These are phyloP conservation scores for Diospyros lotus DNA, from an alignment of 148 eudicot species.

Conservation along the genomic window DNA sequence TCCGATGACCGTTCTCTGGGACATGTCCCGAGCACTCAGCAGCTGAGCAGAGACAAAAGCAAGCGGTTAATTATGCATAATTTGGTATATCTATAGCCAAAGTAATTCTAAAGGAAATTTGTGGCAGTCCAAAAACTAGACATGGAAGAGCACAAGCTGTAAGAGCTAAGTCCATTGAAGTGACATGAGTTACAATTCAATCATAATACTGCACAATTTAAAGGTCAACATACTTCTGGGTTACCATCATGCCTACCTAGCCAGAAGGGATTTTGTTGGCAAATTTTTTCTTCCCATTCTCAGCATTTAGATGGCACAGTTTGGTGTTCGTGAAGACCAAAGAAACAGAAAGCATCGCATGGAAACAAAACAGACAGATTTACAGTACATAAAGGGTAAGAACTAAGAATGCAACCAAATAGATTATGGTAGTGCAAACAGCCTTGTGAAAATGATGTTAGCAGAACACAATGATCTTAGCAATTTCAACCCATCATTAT, in stretches of 20 bases:
- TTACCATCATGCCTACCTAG: neutral
- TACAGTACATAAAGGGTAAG: neutral
- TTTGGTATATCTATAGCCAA: neutral
- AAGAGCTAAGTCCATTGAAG: neutral
- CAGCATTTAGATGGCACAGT: neutral
- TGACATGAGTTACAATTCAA: neutral
- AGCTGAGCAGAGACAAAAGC: slow-evolving; percentile 39
- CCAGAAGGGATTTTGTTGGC: neutral
- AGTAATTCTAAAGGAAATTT: neutral
- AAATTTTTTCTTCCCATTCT: neutral
- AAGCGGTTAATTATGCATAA: slow-evolving; percentile 7
- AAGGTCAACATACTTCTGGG: neutral
- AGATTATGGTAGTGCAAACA: neutral
- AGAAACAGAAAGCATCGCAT: neutral
- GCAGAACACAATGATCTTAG: no score
- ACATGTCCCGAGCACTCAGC: slow-evolving; percentile 91
- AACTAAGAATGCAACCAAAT: neutral
- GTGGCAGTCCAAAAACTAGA: neutral
- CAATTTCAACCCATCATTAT: no score
- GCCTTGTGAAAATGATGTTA: neutral
- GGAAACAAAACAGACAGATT: neutral
- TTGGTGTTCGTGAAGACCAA: neutral
- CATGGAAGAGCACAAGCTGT: neutral
- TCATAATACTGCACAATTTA: neutral
- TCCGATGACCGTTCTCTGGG: slow-evolving; percentile 76